phyloP scores from a whole-genome alignment of 495 filamentous ascomycete species.

The Pyrenula massariospora region DNA sequence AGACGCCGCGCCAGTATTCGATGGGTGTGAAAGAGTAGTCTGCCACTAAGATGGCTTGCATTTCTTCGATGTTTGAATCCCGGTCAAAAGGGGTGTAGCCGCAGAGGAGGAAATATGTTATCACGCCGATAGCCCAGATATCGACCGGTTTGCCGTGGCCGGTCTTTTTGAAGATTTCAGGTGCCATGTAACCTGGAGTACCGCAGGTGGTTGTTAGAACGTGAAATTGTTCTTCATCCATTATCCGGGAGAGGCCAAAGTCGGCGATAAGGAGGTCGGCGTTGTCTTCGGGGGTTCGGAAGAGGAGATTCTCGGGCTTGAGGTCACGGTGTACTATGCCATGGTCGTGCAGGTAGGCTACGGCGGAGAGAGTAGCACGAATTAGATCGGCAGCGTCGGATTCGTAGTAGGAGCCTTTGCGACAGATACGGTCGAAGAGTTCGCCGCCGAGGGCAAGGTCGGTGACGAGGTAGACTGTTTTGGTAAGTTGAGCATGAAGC shows the following conservation, averaged over 20 bases:
- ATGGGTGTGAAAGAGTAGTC: conserved; percentile 94
- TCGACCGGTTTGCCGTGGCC: conserved; percentile 73
- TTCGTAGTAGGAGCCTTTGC: conserved; percentile 97
- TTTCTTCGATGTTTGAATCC: conserved; percentile 94
- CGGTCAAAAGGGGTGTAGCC: conserved; percentile 98
- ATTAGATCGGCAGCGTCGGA: conserved; percentile 92
- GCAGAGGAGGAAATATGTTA: conserved; percentile 93
- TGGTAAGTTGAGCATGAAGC: neutral
- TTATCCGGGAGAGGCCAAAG: conserved; percentile 87
- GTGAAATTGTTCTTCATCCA: conserved; percentile 99
- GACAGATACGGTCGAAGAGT: conserved; percentile 95
- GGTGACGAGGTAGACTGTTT: conserved; percentile 82
- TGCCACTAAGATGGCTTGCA: conserved; percentile 94
- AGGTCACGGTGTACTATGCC: conserved; percentile 90
- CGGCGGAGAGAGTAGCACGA: conserved; percentile 88
- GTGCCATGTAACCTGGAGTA: conserved; percentile 93
- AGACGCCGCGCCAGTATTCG: conserved; percentile 94
- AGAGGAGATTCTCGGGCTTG: conserved; percentile 44
- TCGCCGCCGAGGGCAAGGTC: conserved; percentile 94
- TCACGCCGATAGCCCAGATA: conserved; percentile 72
- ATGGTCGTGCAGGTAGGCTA: conserved; percentile 95
- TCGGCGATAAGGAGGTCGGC: conserved; percentile 83
- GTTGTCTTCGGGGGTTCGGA: conserved; percentile 45
- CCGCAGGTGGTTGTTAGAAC: conserved; percentile 95
- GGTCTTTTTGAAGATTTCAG: conserved; percentile 70